Evolutionary conservation across 1,284 basidiomycete genomes (phyloP).

Genomic region (Sporisorium sorghi): DNA sequence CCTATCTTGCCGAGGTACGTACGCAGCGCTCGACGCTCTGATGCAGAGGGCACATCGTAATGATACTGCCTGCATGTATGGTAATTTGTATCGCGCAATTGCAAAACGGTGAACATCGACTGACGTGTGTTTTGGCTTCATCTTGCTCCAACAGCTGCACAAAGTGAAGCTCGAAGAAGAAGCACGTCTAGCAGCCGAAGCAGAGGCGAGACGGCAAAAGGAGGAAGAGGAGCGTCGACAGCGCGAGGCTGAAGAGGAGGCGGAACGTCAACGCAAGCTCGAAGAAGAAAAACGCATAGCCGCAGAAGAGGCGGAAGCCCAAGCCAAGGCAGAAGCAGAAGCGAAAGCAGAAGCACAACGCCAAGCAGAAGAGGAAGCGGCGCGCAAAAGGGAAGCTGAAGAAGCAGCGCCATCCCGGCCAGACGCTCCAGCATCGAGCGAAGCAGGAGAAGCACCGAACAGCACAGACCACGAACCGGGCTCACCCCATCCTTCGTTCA

Average conservation of each 20-base stretch:
- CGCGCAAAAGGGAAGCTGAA: conserved; percentile 12
- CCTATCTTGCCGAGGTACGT: conserved; percentile 54
- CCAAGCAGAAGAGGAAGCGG: conserved; percentile 30
- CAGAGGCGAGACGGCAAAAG: conserved; percentile 24
- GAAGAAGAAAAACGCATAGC: conserved; percentile 25
- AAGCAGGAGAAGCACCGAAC: conserved; percentile 19
- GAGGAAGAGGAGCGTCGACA: conserved; percentile 47
- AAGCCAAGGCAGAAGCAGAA: conserved; percentile 21
- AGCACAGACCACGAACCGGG: conserved; percentile 21
- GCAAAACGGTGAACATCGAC: not conserved
- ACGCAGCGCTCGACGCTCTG: conserved; percentile 11
- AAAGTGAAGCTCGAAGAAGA: conserved; percentile 38
- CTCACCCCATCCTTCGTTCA: conserved; percentile 61
- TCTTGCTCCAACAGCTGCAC: conserved; percentile 12
- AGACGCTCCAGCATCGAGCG: conserved; percentile 10
- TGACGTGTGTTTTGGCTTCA: conserved; percentile 12
- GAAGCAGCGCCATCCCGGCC: conserved; percentile 1
- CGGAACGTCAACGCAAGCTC: conserved; percentile 31
- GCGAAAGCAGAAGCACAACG: conserved; percentile 14
- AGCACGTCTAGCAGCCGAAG: conserved; percentile 33
- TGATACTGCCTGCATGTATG: not conserved
- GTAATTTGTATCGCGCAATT: not conserved
- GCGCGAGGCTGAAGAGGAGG: conserved; percentile 33
- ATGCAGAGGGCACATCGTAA: not conserved
- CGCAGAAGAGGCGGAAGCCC: conserved; percentile 34